These are phyloP conservation scores for Ogataea paraovalis DNA, from an alignment of 805 yeast species.

Conservation along the genomic window DNA sequence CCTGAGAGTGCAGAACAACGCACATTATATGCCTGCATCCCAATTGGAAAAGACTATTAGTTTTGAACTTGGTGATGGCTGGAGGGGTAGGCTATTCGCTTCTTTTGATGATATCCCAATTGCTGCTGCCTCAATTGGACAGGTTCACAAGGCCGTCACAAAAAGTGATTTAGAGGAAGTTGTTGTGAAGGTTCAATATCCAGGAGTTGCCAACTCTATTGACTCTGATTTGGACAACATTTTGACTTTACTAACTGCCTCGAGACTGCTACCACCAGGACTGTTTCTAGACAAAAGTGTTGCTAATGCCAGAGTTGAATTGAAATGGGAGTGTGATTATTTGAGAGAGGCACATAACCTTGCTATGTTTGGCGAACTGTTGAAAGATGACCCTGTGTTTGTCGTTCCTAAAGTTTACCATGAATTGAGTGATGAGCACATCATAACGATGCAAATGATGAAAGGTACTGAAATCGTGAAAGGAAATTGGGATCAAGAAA, in stretches of 20 bases:
- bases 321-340: constrained; percentile 98
- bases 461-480: constrained; percentile 78
- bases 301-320: constrained; percentile 87
- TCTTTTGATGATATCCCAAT: constrained; percentile 84
- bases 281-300: constrained; percentile 86
- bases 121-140: constrained; percentile 98
- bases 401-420: constrained; percentile 78
- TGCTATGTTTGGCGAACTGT: constrained; percentile 59
- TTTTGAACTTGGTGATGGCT: constrained; percentile 68
- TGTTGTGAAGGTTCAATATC: constrained; percentile 95
- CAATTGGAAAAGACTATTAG: constrained; percentile 77
- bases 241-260: constrained; percentile 77
- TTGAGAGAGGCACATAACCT: constrained; percentile 80
- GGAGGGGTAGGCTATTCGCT: constrained; percentile 67
- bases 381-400: constrained; percentile 60
- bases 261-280: constrained; percentile 84
- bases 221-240: constrained; percentile 91
- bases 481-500: constrained; percentile 69
- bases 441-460: constrained; percentile 87
- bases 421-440: constrained; percentile 73
- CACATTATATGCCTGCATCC: constrained; percentile 93
- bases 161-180: constrained; percentile 60
- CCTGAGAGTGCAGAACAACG: constrained; percentile 84
- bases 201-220: constrained; percentile 91
- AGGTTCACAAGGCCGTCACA: constrained; percentile 82